Evolutionary conservation across 768 basidiomycete genomes (phyloP), one percentile per base, ranked within the genome.

Genomic region (Rhodotorula graminis): DNA sequence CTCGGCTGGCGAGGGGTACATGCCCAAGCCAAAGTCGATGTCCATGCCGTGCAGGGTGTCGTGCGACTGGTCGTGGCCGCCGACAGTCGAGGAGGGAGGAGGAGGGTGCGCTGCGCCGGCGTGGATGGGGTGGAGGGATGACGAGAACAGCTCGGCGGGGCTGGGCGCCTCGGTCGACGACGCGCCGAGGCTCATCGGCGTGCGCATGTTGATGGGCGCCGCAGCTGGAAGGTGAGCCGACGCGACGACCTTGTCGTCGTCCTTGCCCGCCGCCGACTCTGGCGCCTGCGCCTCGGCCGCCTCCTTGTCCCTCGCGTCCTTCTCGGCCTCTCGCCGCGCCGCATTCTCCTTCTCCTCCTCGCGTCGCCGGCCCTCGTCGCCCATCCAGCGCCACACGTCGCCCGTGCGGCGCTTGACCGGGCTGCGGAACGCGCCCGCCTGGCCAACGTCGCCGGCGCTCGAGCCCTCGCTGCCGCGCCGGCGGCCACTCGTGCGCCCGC

Each of bases 121-220:
- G 29, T 52, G 50, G 4, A 11, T 23, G 6, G 21, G 31, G 21
- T 27, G 27, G 27, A 47, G 33, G 37, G 37, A 37, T 14, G 18
- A 18, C 27, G 12, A 31, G 44, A 69, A 66, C 33, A 67, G 52
- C 49, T 76, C 74, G 3, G 74, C 74, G 0, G 74, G 74, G 21
- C 65, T 67, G 3, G 68, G 69, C 37, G 74, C 74, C 33, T 76
- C 74, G 9, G 68, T 70, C 71, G 71, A 72, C 1, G 65, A 61
- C 3, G 65, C 64, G 4, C 74, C 74, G 47, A 76, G 60, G 25
- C 65, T 67, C 60, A 70, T 68, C 27, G 74, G 74, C 47, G 74
- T 76, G 25, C 74, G 49, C 74, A 72, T 70, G 47, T 76, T 76
- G 65, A 76, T 67, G 16, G 74, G 71, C 25, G 74, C 74, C 0